Evolutionary conservation across 257 asterid species (phyloP), one percentile per base, ranked within the genome.

Genomic region (Ehretia macrophylla): DNA sequence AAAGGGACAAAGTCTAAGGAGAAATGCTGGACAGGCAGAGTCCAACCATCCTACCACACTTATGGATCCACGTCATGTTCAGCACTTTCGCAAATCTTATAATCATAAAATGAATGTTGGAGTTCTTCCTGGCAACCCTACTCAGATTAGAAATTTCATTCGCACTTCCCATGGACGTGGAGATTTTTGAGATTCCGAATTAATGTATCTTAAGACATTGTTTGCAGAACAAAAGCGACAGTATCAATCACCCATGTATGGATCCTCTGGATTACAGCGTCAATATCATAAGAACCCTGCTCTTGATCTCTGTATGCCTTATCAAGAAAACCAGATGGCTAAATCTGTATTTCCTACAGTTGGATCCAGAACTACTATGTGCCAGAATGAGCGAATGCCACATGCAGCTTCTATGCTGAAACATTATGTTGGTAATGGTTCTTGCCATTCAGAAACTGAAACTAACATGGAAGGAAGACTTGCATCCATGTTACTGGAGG

Each of bases 191-290:
- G 82, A 77, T 59, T 66, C 82, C 64, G 95, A 85, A 77, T 82
- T 76, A 64, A 81, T 90, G 56, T 84, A 81, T 76, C 74, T 79
- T 13, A 96, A 86, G 75, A 78, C 82, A 10, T 70, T 86, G 66
- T 81, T 85, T 67, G 17, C 77, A 46, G 95, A 81, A 49, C 86
- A 85, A 63, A 69, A 63, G 16, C 84, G 72, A 60, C 95, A n/a
- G n/a, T n/a, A 76, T 59, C 85, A 75, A 62, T 53, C 80, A 0
- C 77, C 75, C 46, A 21, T 69, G 19, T 57, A 71, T 14, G 81
- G 62, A 42, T 73, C 75, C 53, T 55, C 70, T 22, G 76, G 77
- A 56, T 60, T 71, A 60, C 75, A 66, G 52, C 76, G 69, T 46
- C 83, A 62, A 68, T 82, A 64, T 68, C 73, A 65, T 40, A 73